phyloP scores from a whole-genome alignment of 73 alveolate genomes.

The Durusdinium trenchii region DNA sequence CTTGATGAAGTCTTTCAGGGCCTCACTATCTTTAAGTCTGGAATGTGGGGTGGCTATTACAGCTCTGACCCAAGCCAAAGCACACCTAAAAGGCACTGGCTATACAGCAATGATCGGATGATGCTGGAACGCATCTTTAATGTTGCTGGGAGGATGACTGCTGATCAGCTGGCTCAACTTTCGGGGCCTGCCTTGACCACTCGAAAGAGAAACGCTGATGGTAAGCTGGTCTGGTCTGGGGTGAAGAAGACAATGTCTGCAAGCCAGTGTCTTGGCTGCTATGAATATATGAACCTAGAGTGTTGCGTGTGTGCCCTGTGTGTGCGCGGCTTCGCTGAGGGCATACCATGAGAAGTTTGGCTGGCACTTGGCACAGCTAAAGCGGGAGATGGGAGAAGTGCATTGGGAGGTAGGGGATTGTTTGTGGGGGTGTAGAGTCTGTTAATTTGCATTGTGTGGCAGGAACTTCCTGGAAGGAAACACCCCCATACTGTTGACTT shows the following conservation, averaged over 20 bases:
- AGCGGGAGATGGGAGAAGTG: not conserved
- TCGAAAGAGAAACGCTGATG: not conserved
- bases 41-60: not conserved
- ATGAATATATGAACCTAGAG: not conserved
- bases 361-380: not conserved
- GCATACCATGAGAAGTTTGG: not conserved
- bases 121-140: not conserved
- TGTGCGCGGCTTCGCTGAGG: not conserved
- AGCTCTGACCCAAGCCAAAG: not conserved
- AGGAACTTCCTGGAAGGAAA: not conserved
- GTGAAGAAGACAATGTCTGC: not conserved
- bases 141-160: not conserved
- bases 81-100: not conserved
- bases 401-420: not conserved
- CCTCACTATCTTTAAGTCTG: not conserved
- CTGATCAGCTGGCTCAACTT: not conserved
- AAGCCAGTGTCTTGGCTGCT: not conserved
- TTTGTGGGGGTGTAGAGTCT: not conserved
- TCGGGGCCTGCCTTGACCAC: not conserved
- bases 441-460: not conserved
- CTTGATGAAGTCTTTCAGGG: not conserved
- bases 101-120: not conserved
- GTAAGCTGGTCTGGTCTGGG: not conserved
- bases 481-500: not conserved
- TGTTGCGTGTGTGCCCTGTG: not conserved